Conservation (phyloP, 106 monocot genomes). For the Dendrobium officinale region DNA sequence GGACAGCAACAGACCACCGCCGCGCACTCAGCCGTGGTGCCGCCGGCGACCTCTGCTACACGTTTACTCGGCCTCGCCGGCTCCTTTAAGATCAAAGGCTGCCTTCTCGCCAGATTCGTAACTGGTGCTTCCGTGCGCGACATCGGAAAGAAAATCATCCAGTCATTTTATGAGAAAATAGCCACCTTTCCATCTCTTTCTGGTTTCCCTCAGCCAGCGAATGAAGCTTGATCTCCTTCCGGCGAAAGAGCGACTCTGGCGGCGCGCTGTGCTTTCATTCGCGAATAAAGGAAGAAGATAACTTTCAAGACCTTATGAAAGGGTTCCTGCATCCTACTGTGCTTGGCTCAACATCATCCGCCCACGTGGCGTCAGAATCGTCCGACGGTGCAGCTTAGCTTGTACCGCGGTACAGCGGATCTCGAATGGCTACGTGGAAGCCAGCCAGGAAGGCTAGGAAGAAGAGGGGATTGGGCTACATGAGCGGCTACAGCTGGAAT, state of each 20-base stretch:
- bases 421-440: neutral
- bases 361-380: neutral
- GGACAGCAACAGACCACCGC: slow-evolving; percentile 9
- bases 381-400: neutral
- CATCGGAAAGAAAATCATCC: neutral
- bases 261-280: neutral
- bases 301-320: neutral
- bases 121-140: slow-evolving; percentile 9
- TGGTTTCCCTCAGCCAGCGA: neutral
- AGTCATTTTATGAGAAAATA: neutral
- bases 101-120: slow-evolving; percentile 20
- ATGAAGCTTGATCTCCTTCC: neutral
- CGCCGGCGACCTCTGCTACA: neutral
- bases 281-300: too few species aligned
- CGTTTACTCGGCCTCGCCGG: slow-evolving; percentile 6
- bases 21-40: neutral
- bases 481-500: too few species aligned
- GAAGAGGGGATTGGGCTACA: neutral
- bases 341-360: neutral
- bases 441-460: neutral
- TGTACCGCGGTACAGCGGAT: neutral
- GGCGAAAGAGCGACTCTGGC: neutral
- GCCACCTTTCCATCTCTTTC: neutral
- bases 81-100: slow-evolving; percentile 6
- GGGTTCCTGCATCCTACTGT: neutral